These are phyloP conservation scores for Takashimella koratensis DNA, from an alignment of 1,284 basidiomycete genomes.

Conservation along the genomic window DNA sequence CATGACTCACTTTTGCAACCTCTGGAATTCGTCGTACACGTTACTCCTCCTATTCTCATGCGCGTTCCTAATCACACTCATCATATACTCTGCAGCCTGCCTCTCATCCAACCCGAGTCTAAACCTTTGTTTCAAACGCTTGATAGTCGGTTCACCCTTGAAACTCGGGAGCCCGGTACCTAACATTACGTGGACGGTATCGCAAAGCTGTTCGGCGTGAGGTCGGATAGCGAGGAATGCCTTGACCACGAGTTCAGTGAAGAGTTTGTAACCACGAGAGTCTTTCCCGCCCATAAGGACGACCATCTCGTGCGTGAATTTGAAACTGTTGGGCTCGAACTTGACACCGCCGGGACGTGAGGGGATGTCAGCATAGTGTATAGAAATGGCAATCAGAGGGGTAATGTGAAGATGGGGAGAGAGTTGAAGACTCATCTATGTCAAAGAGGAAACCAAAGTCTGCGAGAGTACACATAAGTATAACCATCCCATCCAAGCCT, in stretches of 20 bases:
- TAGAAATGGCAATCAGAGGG: constrained; percentile 19
- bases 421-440: constrained; percentile 70
- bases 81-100: constrained; percentile 90
- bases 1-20: constrained; percentile 45
- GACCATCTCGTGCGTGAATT: constrained; percentile 97
- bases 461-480: constrained; percentile 36
- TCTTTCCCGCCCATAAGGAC: constrained; percentile 92
- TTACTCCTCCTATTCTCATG: constrained; percentile 90
- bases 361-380: constrained; percentile 7
- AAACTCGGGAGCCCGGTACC: constrained; percentile 92
- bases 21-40: constrained; percentile 78
- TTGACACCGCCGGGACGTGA: constrained; percentile 62
- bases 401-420: neutral
- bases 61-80: constrained; percentile 82
- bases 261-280: constrained; percentile 88
- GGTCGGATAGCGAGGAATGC: constrained; percentile 93
- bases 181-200: constrained; percentile 88
- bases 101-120: constrained; percentile 76
- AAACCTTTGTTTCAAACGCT: constrained; percentile 81
- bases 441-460: constrained; percentile 99
- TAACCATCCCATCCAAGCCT: no score
- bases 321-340: constrained; percentile 96
- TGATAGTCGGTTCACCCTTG: constrained; percentile 91
- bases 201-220: constrained; percentile 82
- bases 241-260: constrained; percentile 90